phyloP scores from a whole-genome alignment of 495 filamentous ascomycete genomes.

The Chaetomium fimeti region DNA sequence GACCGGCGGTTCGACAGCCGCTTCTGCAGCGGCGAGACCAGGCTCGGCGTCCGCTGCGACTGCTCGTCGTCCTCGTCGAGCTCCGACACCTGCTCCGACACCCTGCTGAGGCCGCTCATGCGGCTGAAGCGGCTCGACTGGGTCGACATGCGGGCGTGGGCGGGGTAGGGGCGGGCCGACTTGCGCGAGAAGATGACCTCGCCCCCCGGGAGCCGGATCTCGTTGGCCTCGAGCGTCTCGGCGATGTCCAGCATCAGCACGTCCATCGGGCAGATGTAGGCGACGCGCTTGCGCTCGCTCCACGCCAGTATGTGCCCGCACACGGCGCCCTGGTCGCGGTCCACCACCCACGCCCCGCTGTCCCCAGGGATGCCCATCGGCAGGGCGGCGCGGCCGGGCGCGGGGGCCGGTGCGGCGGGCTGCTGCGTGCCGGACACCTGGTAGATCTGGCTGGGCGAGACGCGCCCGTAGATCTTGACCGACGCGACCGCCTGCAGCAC shows the following conservation, averaged over 20 bases:
- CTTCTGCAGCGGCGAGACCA: background rate
- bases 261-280: slow-evolving; percentile 95
- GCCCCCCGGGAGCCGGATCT: slow-evolving; percentile 54
- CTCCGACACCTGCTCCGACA: slow-evolving; percentile 10
- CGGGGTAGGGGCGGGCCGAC: background rate
- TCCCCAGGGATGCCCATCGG: slow-evolving; percentile 75
- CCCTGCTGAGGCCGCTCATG: slow-evolving; percentile 2
- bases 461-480: slow-evolving; percentile 77
- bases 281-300: slow-evolving; percentile 68
- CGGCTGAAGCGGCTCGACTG: slow-evolving; percentile 10
- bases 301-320: slow-evolving; percentile 90
- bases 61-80: slow-evolving; percentile 7
- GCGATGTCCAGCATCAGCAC: slow-evolving; percentile 81
- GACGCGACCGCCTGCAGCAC: slow-evolving; percentile 73
- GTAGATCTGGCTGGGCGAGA: slow-evolving; percentile 78
- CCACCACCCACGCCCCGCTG: slow-evolving; percentile 90
- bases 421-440: slow-evolving; percentile 53
- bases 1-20: slow-evolving; percentile 15
- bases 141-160: slow-evolving; percentile 5
- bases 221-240: slow-evolving; percentile 61
- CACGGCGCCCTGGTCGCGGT: slow-evolving; percentile 72
- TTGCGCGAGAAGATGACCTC: slow-evolving; percentile 23
- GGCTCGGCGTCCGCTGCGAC: slow-evolving; percentile 2
- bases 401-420: background rate
- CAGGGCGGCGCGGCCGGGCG: slow-evolving; percentile 16